These are phyloP conservation scores for Canna indica DNA, from an alignment of 176 grass and related monocot genomes.

Conservation along the genomic window DNA sequence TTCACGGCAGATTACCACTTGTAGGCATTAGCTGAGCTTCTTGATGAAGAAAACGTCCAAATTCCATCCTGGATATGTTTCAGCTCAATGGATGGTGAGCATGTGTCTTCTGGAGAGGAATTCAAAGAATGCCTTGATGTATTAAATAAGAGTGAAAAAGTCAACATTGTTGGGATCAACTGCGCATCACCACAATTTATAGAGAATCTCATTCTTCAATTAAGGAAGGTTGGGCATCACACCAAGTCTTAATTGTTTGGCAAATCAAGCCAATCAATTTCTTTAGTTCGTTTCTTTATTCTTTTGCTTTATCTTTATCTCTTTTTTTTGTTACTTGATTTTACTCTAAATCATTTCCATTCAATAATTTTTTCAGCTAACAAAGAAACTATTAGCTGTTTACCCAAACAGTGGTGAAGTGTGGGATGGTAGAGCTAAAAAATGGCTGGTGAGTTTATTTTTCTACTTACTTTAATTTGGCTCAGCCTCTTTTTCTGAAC, in stretches of 20 bases:
- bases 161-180: slow-evolving; percentile 58
- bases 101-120: slow-evolving; percentile 53
- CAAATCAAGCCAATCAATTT: not conserved
- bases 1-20: not conserved
- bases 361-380: slow-evolving; percentile 34
- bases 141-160: slow-evolving; percentile 43
- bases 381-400: slow-evolving; percentile 59
- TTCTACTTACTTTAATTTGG: not conserved
- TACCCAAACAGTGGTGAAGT: slow-evolving; percentile 79
- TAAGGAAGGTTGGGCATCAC: slow-evolving; percentile 40
- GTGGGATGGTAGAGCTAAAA: slow-evolving; percentile 67
- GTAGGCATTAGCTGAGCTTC: slow-evolving; percentile 57
- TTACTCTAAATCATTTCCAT: not conserved
- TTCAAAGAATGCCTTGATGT: slow-evolving; percentile 50
- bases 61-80: slow-evolving; percentile 84
- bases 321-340: not conserved
- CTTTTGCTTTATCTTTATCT: not conserved
- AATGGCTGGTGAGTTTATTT: slow-evolving; percentile 59
- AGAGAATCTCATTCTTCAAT: slow-evolving; percentile 45
- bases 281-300: not conserved
- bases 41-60: slow-evolving; percentile 61
- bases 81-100: slow-evolving; percentile 56
- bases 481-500: not conserved
- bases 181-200: slow-evolving; percentile 67
- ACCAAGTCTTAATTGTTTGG: not conserved